Conservation (phyloP, 805 yeast species). For the Candida quercuum region DNA sequence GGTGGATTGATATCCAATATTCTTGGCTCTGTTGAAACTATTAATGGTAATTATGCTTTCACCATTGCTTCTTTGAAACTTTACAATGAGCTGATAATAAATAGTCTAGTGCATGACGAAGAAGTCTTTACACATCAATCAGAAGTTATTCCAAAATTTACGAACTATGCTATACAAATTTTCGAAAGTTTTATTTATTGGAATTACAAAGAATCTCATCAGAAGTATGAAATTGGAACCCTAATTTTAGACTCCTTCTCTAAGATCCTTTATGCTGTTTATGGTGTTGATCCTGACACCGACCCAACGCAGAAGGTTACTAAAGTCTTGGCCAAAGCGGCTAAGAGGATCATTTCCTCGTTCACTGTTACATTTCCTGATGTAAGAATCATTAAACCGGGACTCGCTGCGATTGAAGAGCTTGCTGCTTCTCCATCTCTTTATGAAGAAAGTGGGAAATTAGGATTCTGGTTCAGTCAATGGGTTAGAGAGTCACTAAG, state of each 20-base stretch:
- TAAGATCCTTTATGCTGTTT: conserved; percentile 45
- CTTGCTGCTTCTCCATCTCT: conserved; percentile 32
- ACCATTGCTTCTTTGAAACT: conserved; percentile 57
- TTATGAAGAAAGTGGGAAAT: conserved; percentile 36
- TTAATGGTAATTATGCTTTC: conserved; percentile 60
- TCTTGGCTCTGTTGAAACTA: conserved; percentile 68
- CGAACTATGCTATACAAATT: conserved; percentile 53
- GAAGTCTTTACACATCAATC: conserved; percentile 37
- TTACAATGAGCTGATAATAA: conserved; percentile 45
- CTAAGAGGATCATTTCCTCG: conserved; percentile 44
- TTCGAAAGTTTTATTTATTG: conserved; percentile 73
- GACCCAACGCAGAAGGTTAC: conserved; percentile 38
- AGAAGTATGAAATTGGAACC: conserved; percentile 58
- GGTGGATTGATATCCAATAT: conserved; percentile 60
- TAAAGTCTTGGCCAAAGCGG: conserved; percentile 43
- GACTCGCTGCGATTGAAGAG: conserved; percentile 44
- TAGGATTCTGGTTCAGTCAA: conserved; percentile 41
- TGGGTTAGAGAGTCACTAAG: conserved; percentile 49
- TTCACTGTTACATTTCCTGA: conserved; percentile 52
- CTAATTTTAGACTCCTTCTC: conserved; percentile 49
- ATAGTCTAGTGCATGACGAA: conserved; percentile 38
- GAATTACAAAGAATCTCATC: conserved; percentile 51
- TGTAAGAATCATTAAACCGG: conserved; percentile 48
- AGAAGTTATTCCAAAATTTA: conserved; percentile 49
- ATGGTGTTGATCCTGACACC: conserved; percentile 44